phyloP scores from a whole-genome alignment of 208 protist genomes.

The Trypanosoma platydactyli region DNA sequence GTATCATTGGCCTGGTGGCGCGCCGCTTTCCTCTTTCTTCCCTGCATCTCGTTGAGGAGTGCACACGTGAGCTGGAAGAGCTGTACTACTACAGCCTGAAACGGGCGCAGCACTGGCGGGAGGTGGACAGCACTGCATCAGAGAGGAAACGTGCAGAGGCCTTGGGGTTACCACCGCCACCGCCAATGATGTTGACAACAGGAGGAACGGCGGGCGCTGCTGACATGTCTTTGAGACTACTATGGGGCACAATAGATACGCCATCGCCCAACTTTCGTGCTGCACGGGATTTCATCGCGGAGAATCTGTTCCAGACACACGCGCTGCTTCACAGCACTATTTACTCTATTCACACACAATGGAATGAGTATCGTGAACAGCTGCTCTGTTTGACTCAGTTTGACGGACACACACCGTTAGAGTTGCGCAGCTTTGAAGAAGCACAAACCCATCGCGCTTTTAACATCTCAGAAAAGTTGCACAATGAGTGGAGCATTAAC shows the following conservation, averaged over 20 bases:
- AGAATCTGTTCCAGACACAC: conserved; percentile 91
- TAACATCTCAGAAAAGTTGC: conserved; percentile 72
- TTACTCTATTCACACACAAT: conserved; percentile 75
- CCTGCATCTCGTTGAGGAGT: conserved; percentile 77
- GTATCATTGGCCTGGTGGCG: conserved; percentile 77
- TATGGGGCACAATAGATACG: conserved; percentile 80
- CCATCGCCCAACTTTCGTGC: conserved; percentile 78
- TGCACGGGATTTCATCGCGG: conserved; percentile 57
- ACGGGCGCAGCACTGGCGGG: conserved; percentile 74
- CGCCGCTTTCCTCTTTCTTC: conserved; percentile 68
- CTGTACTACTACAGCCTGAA: conserved; percentile 85
- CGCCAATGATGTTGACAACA: conserved; percentile 36
- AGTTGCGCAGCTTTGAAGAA: conserved; percentile 71
- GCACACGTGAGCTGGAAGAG: conserved; percentile 68
- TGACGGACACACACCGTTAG: conserved; percentile 49
- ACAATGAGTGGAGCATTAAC: conserved; percentile 91
- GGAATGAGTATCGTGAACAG: conserved; percentile 59
- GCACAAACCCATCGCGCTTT: conserved; percentile 60
- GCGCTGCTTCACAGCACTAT: conserved; percentile 81
- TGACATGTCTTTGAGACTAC: conserved; percentile 48
- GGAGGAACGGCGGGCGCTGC: conserved; percentile 3
- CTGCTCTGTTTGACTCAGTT: conserved; percentile 70
- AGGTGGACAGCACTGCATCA: conserved; percentile 51
- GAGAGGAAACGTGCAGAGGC: conserved; percentile 55
- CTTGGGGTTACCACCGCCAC: conserved; percentile 38